These are phyloP conservation scores for Hymenoscyphus fraxineus DNA, from an alignment of 2,329 filamentous ascomycete species.

Conservation along the genomic window DNA sequence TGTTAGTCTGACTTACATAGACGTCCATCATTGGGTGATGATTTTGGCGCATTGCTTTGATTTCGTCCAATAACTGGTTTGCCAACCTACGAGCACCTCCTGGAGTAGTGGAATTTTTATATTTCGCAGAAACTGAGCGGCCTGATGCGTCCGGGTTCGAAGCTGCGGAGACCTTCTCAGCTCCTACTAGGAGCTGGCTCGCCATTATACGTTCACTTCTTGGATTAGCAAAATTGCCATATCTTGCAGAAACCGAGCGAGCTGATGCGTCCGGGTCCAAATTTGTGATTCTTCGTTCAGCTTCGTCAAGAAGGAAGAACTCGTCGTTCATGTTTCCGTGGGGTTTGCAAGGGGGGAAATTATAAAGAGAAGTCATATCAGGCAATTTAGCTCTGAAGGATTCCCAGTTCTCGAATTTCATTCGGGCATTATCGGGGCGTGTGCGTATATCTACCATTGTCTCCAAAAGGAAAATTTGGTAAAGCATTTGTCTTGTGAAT, in stretches of 20 bases:
- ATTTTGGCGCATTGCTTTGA: constrained; percentile 22
- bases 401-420: background rate
- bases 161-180: no score
- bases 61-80: constrained; percentile 17
- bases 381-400: background rate
- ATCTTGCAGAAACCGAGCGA: background rate
- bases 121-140: background rate
- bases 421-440: constrained; percentile 2
- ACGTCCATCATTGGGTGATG: constrained; percentile 24
- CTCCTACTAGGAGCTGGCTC: no score
- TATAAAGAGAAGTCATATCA: constrained; percentile 8
- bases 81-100: background rate
- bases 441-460: constrained; percentile 11
- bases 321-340: constrained; percentile 6
- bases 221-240: no score
- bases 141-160: background rate
- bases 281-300: background rate
- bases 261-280: background rate
- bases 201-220: no score
- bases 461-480: constrained; percentile 11
- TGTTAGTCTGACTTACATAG: constrained; percentile 25
- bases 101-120: no score
- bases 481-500: constrained; percentile 4
- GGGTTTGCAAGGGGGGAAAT: constrained; percentile 10
- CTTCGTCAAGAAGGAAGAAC: constrained; percentile 9